These are phyloP conservation scores for Pulicaria dysenterica DNA, from an alignment of 129 eudicot genomes.

Conservation along the genomic window DNA sequence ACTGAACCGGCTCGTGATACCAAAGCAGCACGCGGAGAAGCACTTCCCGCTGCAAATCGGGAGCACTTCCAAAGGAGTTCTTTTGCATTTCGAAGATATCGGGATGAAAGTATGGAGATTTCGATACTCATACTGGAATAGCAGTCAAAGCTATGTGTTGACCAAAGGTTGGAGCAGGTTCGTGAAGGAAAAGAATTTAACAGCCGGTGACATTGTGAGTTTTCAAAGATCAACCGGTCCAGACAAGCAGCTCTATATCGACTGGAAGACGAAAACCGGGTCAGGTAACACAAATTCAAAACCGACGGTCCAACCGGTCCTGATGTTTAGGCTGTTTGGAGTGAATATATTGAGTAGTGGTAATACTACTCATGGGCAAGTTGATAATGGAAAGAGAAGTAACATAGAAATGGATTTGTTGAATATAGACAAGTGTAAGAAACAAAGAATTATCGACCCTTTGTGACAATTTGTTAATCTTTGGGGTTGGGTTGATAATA, in stretches of 20 bases:
- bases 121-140: slow-evolving; percentile 85
- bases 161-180: slow-evolving; percentile 97
- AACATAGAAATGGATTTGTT: slow-evolving; percentile 56
- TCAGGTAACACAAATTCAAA: slow-evolving; percentile 13
- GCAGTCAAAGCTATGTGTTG: slow-evolving; percentile 86
- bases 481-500: slow-evolving; percentile 28
- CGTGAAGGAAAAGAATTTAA: slow-evolving; percentile 77
- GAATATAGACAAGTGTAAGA: slow-evolving; percentile 55
- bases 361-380: not conserved
- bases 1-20: slow-evolving; percentile 81
- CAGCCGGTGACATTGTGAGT: slow-evolving; percentile 78
- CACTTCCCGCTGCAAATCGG: slow-evolving; percentile 74
- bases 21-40: slow-evolving; percentile 90
- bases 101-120: slow-evolving; percentile 87
- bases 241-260: slow-evolving; percentile 74
- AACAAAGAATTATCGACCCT: slow-evolving; percentile 61
- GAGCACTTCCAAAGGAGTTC: slow-evolving; percentile 60
- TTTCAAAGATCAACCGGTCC: slow-evolving; percentile 67
- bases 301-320: slow-evolving; percentile 49
- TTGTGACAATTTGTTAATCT: slow-evolving; percentile 41
- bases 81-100: slow-evolving; percentile 74
- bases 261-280: slow-evolving; percentile 52
- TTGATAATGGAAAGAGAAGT: slow-evolving; percentile 54
- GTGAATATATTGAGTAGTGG: slow-evolving; percentile 61
- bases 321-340: slow-evolving; percentile 76